Base-by-base conservation (phyloP, 352 stramenopile species). In the Phytophthora pinifolia region DNA sequence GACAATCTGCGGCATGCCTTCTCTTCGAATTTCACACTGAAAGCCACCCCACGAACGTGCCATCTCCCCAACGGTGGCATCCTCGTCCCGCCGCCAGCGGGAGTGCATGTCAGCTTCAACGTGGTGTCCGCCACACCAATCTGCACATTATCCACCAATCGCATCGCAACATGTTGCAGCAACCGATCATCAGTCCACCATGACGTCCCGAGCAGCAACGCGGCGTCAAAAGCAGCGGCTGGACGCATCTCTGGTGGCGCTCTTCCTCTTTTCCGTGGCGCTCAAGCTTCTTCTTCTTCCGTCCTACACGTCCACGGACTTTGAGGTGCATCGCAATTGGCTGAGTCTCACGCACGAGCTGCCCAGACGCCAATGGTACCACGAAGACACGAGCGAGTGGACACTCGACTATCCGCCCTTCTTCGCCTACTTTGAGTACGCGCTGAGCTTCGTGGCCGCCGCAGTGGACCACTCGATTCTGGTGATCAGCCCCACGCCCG, bases 311-410 rank as follows among this genome's bases (percentile, higher is more conserved):
- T 98, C 89, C 46, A 99, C 96, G 8, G 96, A 99, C 76, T 98
- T 99, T 74, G 93, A 99, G 69, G 97, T 99, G 9, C 97, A 99
- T 73, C 90, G 96, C 22, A 99, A 99, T 69, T 99, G 97, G 97
- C 82, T 99, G 34, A 96, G 94, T 25, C 87, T 99, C 54, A 99
- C 97, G 10, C 62, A 89, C 48, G 79, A 90, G 54, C 67, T 97
- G 38, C 92, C 92, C 8, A 55, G 92, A 2, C 71, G 51, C 6
- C 32, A 88, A 41, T 99, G 97, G 97, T 99, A 99, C 72, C 96
- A 95, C 63, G 94, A 99, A 43, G 33, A 44, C 31, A 97, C 89
- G 7, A 98, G 95, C 45, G 71, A 98, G 42, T 98, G 98, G 87
- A 99, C 97, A 17, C 70, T 99, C 27, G 97, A 99, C 77, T 99